Base-by-base conservation (phyloP, 2,329 filamentous ascomycete species). In the Diaporthe helianthi region DNA sequence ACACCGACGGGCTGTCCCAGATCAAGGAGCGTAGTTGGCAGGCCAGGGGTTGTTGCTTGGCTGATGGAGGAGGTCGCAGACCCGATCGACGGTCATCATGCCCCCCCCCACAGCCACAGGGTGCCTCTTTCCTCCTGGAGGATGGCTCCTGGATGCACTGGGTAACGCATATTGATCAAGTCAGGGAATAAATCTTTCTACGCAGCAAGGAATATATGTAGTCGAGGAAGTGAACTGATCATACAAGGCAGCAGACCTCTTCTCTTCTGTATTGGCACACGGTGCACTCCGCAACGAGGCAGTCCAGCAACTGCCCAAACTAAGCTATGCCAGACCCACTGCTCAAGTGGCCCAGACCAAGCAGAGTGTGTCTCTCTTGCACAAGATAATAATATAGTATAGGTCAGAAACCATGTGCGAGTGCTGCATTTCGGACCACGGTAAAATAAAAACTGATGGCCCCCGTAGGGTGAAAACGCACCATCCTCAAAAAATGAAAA, bases 391-490 rank as follows among this genome's bases (percentile, higher is more conserved):
- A 36, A 63, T 49, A 49, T 10, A 15, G 41, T 2, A 19, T 17
- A 17, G 33, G 12, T 19, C n/a, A 31, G 17, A n/a, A 24, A 63
- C 31, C 4, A 63, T 29, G 31, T 44, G 54, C 29, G 13, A 63
- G 17, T 63, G 58, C 58, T 63, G 44, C 29, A 63, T 49, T 33
- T 49, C 29, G 44, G 29, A 49, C 58, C 58, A 7, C 26, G 26
- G 9, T 41, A 58, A n/a, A n/a, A 54, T 24, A 38, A 46, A 60
- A 60, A 63, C 29, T 49, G 58, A 63, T 63, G 58, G 29, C 4
- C 58, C 58, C 58, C 58, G 58, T 63, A 26, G 58, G 58, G 58
- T 12, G 9, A 61, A 36, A 33, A 49, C 58, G 36, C 36, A 36
- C 58, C 58, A 49, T 63, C 24, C 41, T 63, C 58, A 49, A 63